Evolutionary conservation across 2,329 filamentous ascomycete species (phyloP), one percentile per base, ranked within the genome.

Genomic region (Stagonosporopsis cucurbitacearum): DNA sequence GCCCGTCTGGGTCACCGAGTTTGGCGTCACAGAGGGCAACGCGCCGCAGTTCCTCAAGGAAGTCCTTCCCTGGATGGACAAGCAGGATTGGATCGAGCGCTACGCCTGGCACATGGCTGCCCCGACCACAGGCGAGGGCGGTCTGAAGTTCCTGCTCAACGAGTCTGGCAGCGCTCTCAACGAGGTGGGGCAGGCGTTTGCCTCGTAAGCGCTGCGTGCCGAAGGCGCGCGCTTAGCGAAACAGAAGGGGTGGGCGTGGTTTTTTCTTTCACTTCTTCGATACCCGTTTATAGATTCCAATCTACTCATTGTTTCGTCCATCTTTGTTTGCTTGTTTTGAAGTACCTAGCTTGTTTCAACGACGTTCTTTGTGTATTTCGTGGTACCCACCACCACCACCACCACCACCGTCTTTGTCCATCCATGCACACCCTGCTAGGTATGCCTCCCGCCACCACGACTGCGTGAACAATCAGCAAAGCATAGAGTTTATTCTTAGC

Each of bases 1-100:
- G 65, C 69, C 69, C 9, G 57, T 77, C 46, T 77, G 74, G 73
- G 58, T 77, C 45, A 75, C 69, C 19, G 75, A 77, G 57, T 76
- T 75, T 51, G 70, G 66, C 22, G 58, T 69, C 19, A 68, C 60
- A 6, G 64, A 65, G n/a, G 66, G 64, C 20, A 58, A 65, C 39
- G 59, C 57, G 13, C 54, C 64, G 4, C 40, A 54, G 2, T 76
- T 76, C 63, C 58, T 77, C 47, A 61, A 63, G 56, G 56, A 69
- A 30, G 68, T 70, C 6, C 59, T 75, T 20, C 66, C 67, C 11
- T 77, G 73, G 73, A 57, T 77, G 63, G 75, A 77, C 50, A 26
- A 40, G 20, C 61, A 64, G 53, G 39, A 51, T 28, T 74, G 63
- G 58, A 69, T 77, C 26, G 64, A 74, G 59, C 52, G 71, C 15